Evolutionary conservation across 352 stramenopile genomes (phyloP), one percentile per base, ranked within the genome.

Genomic region (Globisporangium orthogonon): DNA sequence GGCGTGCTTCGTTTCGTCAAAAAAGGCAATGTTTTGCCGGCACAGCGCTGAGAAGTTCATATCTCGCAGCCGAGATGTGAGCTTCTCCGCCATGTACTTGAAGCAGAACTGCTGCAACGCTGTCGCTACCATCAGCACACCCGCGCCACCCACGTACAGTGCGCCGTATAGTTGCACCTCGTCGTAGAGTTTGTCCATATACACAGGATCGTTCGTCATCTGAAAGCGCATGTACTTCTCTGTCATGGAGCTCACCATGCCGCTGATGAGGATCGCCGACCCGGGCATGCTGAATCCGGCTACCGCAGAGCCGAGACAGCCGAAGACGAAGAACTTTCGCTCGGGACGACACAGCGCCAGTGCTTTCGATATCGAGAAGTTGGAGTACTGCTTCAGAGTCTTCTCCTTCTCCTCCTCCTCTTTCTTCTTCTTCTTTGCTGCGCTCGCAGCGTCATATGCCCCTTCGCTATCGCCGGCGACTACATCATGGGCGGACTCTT

Each of bases 11-110:
- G 70, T 55, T 0, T 61, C 56, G 52, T 95, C 85, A 43, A 95
- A 96, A 60, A 84, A 96, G 0, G 67, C 56, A 46, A 94, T 58
- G 9, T 72, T 63, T 33, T 86, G 75, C 2, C 64, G 69, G 28
- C 76, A 52, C 0, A 86, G 55, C 6, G 77, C 77, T 14, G 52
- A 60, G 46, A 87, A 82, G 51, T 85, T 66, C 29, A 87, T 30
- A 40, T 72, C 65, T 13, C 70, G 67, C 46, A 83, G 63, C 0
- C 70, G 60, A 0, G 73, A 79, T 40, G 68, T 66, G 40, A 83
- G 61, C 18, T 77, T 77, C 48, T 85, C 74, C 14, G 66, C 63
- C 31, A 75, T 75, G 30, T 72, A 67, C 45, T 71, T 64, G 48
- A 86, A 70, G 40, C 56, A 74, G 48, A 70, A 79, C 2, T 70